phyloP scores from a whole-genome alignment of 768 basidiomycete species.

The Panaeolus cyanescens region DNA sequence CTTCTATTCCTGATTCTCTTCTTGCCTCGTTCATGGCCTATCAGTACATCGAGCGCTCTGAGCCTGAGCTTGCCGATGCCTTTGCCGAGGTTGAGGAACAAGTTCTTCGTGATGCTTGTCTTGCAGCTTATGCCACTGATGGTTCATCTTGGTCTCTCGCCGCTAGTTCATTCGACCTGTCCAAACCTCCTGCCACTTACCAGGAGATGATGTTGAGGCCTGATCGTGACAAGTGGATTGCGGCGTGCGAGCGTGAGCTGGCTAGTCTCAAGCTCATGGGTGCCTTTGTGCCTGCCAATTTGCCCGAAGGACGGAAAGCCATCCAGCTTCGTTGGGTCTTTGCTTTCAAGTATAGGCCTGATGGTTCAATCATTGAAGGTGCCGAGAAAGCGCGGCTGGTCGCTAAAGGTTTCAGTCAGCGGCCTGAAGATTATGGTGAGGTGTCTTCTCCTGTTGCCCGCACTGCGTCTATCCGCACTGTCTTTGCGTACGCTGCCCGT shows the following conservation, averaged over 20 bases:
- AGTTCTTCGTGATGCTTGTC: too few relatives aligned
- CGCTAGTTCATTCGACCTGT: too few relatives aligned
- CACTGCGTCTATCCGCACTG: too few relatives aligned
- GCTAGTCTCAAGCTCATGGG: too few relatives aligned
- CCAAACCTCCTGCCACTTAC: conserved; percentile 17
- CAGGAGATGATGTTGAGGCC: conserved; percentile 16
- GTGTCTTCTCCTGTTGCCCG: too few relatives aligned
- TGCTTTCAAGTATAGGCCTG: conserved; percentile 11
- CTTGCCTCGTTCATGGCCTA: too few relatives aligned
- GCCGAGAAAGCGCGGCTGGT: conserved; percentile 15
- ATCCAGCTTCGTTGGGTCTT: conserved; percentile 16
- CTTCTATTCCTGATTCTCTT: too few relatives aligned
- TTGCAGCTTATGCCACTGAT: neutral
- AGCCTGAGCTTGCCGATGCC: neutral
- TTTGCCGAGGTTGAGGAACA: too few relatives aligned
- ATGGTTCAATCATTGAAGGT: conserved; percentile 13
- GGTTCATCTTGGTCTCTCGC: neutral
- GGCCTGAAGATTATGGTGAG: too few relatives aligned
- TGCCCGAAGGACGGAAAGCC: neutral
- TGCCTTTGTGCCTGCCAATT: conserved; percentile 26
- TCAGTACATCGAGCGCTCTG: too few relatives aligned
- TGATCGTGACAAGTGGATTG: conserved; percentile 12
- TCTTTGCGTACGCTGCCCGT: conserved; percentile 25
- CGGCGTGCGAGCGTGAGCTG: too few relatives aligned
- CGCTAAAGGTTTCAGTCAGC: too few relatives aligned